These are phyloP conservation scores for Pythium apleroticum DNA, from an alignment of 352 stramenopile genomes.

Conservation along the genomic window DNA sequence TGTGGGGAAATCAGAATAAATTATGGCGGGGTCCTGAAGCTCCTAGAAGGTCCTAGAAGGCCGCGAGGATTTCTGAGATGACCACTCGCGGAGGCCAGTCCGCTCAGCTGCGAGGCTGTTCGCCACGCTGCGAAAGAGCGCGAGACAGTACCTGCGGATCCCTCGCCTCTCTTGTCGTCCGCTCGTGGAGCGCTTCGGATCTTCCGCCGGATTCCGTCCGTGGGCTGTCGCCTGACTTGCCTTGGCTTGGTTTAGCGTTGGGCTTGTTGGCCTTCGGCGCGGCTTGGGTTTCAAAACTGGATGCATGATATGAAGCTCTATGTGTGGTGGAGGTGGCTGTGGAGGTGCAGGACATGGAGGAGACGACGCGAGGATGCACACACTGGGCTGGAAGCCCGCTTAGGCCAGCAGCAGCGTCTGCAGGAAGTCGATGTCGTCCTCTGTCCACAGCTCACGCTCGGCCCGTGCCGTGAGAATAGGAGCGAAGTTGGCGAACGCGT, in stretches of 20 bases:
- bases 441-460: conserved; percentile 69
- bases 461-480: conserved; percentile 46
- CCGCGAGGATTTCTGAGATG: too few relatives aligned
- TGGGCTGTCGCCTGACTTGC: background rate
- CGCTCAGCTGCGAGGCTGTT: conserved; percentile 1
- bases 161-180: background rate
- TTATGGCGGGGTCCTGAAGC: background rate
- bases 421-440: conserved; percentile 82
- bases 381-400: background rate
- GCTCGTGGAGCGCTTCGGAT: background rate
- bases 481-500: conserved; percentile 39
- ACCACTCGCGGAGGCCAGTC: too few relatives aligned
- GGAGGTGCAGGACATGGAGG: conserved; percentile 1
- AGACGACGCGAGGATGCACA: conserved; percentile 3
- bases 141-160: background rate
- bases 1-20: conserved; percentile 1
- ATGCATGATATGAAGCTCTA: background rate
- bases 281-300: background rate
- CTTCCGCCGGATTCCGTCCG: conserved; percentile 1
- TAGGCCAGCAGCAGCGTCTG: conserved; percentile 70
- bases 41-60: background rate
- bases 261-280: background rate
- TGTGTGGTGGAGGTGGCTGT: background rate
- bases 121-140: background rate
- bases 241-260: background rate